These are phyloP conservation scores for Didymella segeticola DNA, from an alignment of 2,329 filamentous ascomycete genomes.

Conservation along the genomic window DNA sequence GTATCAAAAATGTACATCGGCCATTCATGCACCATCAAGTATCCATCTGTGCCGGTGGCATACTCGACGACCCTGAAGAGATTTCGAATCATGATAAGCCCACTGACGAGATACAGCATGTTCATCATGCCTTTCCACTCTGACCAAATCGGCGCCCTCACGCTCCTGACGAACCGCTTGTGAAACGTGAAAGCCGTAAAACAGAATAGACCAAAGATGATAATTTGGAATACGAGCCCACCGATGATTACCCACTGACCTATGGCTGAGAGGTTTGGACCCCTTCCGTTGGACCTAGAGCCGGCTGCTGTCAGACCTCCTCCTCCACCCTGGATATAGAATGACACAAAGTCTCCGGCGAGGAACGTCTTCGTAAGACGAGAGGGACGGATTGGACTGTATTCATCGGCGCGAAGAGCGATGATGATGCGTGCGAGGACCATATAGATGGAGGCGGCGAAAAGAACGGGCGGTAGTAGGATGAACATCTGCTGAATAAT, in stretches of 20 bases:
- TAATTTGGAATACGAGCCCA: conserved; percentile 55
- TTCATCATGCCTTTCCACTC: conserved; percentile 47
- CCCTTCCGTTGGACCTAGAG: too few species aligned
- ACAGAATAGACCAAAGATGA: conserved; percentile 57
- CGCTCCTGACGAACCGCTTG: conserved; percentile 5
- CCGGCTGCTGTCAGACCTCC: too few species aligned
- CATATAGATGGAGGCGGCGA: conserved; percentile 59
- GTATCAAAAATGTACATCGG: neutral
- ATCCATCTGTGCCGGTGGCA: conserved; percentile 51
- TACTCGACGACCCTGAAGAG: conserved; percentile 59
- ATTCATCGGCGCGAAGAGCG: conserved; percentile 45
- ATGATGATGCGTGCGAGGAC: conserved; percentile 53
- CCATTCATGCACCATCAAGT: conserved; percentile 51
- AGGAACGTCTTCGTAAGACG: conserved; percentile 57
- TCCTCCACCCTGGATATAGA: conserved; percentile 53
- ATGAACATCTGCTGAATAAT: conserved; percentile 53
- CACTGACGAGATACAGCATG: conserved; percentile 52
- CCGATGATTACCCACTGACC: conserved; percentile 55
- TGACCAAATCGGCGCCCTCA: too few species aligned
- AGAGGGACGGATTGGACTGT: conserved; percentile 45
- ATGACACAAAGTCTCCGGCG: conserved; percentile 52
- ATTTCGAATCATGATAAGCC: conserved; percentile 56
- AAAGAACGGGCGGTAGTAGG: conserved; percentile 55
- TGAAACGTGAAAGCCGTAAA: conserved; percentile 18
- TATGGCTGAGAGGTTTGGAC: too few species aligned